These are phyloP conservation scores for Maudiozyma serrabonitensis DNA, from an alignment of 805 yeast genomes.

Conservation along the genomic window DNA sequence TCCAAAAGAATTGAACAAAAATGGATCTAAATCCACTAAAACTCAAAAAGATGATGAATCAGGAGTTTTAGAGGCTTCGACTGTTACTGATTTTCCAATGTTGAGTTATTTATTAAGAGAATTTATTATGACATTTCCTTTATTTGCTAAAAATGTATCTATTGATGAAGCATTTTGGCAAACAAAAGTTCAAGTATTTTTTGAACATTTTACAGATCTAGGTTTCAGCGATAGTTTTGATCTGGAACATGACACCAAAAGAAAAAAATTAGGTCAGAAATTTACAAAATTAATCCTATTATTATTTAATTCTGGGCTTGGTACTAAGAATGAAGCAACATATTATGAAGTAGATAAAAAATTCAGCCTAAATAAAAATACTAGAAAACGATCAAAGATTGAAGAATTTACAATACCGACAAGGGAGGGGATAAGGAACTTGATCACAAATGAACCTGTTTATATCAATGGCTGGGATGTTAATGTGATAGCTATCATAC, in stretches of 20 bases:
- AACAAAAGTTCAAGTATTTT: conserved; percentile 65
- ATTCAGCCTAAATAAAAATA: conserved; percentile 19
- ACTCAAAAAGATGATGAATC: background rate
- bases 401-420: conserved; percentile 33
- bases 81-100: conserved; percentile 49
- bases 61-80: background rate
- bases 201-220: conserved; percentile 66
- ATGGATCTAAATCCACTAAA: background rate
- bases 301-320: conserved; percentile 66
- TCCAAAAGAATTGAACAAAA: conserved; percentile 26
- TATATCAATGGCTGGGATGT: conserved; percentile 48
- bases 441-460: conserved; percentile 26
- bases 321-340: conserved; percentile 45
- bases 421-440: conserved; percentile 29
- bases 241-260: conserved; percentile 64
- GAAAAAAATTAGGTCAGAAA: conserved; percentile 52
- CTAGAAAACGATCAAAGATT: conserved; percentile 25
- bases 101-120: conserved; percentile 54
- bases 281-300: conserved; percentile 54
- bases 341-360: conserved; percentile 34
- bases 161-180: conserved; percentile 67
- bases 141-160: conserved; percentile 37
- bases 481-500: conserved; percentile 57
- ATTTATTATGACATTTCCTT: conserved; percentile 66
- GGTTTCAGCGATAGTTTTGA: conserved; percentile 66